Evolutionary conservation across 331 rosid genomes (phyloP), one percentile per base, ranked within the genome.

Genomic region (Cydonia oblonga): DNA sequence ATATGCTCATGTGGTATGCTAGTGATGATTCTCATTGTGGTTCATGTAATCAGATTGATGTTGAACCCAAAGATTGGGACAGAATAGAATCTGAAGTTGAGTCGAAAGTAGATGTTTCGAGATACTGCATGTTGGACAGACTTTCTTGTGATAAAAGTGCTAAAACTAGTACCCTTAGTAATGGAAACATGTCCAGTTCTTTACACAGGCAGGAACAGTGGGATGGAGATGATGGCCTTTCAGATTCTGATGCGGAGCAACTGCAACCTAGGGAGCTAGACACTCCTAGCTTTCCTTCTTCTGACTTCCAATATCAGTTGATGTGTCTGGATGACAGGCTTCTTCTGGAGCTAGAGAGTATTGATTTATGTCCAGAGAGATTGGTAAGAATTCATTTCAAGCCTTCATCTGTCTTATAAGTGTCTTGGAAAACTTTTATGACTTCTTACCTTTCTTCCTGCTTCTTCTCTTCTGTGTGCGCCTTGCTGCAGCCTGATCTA

Each of bases 21-120:
- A 89, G 96, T 83, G 98, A 90, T 78, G 97, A 90, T 86, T 93
- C 97, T 83, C 92, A 87, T 75, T 87, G 97, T 76, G 96, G 90
- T 69, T 92, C 98, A 52, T 90, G 96, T 90, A 90, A 86, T 84
- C 96, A 77, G 65, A 80, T 81, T 58, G 98, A 87, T 54, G 79
- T 86, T 81, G 98, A 89, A 66, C 84, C 90, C 83, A 90, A 81
- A 89, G 96, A 87, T 79, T 79, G 90, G 83, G 96, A 90, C 67
- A 84, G 86, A 82, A 77, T 89, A 66, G 97, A 93, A 70, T 86
- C 87, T 74, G 98, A 93, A 81, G 92, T 83, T 72, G 98, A 93
- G 84, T 90, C 96, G 3, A 74, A 74, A 49, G 90, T 77, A 53
- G 90, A 87, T 80, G 56, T 62, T 82, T 65, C 89, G 75, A 90